These are phyloP conservation scores for Pythium dissotocum DNA, from an alignment of 352 stramenopile genomes.

Conservation along the genomic window DNA sequence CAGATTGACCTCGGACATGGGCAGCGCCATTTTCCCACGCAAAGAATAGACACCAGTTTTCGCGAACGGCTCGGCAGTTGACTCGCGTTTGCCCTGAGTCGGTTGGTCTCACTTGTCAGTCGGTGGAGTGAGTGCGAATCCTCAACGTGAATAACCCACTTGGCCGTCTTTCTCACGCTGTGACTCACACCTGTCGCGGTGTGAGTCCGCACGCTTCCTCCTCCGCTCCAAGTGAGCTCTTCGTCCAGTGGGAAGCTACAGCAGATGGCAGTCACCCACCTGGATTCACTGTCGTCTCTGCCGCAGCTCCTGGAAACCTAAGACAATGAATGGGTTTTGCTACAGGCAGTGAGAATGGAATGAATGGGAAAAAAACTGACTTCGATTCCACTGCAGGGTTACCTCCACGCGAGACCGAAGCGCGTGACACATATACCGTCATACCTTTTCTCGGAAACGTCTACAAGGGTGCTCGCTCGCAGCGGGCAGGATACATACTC, in stretches of 20 bases:
- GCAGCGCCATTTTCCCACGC: conserved; percentile 41
- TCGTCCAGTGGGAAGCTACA: background rate
- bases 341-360: background rate
- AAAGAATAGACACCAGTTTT: background rate
- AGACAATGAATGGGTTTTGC: no score
- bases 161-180: background rate
- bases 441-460: conserved; percentile 2
- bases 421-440: conserved; percentile 12
- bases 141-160: background rate
- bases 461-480: conserved; percentile 11
- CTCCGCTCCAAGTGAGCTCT: background rate
- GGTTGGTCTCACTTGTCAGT: background rate
- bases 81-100: background rate
- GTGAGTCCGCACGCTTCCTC: background rate
- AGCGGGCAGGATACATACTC: conserved; percentile 28
- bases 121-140: background rate
- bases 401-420: conserved; percentile 5
- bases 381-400: conserved; percentile 16
- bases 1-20: conserved; percentile 75
- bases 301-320: background rate
- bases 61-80: background rate
- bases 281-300: conserved; percentile 8
- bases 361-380: conserved; percentile 4
- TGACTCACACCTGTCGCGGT: background rate
- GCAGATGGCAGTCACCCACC: conserved; percentile 1